Base-by-base conservation (phyloP, 768 basidiomycete genomes). In the Trametes punicea region DNA sequence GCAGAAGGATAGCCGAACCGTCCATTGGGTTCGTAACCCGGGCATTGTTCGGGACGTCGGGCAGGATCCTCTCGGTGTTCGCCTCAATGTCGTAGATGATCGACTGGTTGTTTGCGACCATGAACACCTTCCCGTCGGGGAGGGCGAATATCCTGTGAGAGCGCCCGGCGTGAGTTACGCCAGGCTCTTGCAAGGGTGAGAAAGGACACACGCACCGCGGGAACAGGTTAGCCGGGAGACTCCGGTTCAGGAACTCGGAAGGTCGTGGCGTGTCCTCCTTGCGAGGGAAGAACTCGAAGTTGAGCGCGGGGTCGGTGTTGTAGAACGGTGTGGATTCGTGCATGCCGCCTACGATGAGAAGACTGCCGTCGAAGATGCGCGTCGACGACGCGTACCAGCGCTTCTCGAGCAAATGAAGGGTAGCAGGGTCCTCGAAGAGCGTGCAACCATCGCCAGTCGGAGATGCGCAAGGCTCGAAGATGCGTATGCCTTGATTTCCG, bases 1-100 rank as follows among this genome's bases (percentile, higher is more conserved):
- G 89, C 10, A 93, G 81, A 36, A 93, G 74, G 27, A 88, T 61
- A 7, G 76, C 89, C 15, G 84, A 84, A 34, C 85, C 90, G 26
- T 88, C 74, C 83, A 91, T 88, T 1, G 90, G 90, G 68, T 93
- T 92, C 0, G 90, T 90, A 33, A 91, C 83, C 31, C 87, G 87
- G 16, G 90, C 81, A 44, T 82, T 83, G 59, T 92, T 89, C 11
- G 90, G 89, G 62, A 91, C 79, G 39, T 65, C 69, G 26, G 90
- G 90, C 13, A 90, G 78, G 30, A 77, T 71, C 25, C 69, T 73
- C 69, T 90, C 88, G 2, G 71, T 75, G 64, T 90, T 82, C 15
- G 69, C 67, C 60, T 76, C 69, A 87, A 87, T 88, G 69, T 92
- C 81, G 64, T 91, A 92, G 59, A 91, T 84, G 75, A 84, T 88